Evolutionary conservation across 495 filamentous ascomycete genomes (phyloP), one percentile per base, ranked within the genome.

Genomic region (Delitschia confertaspora): DNA sequence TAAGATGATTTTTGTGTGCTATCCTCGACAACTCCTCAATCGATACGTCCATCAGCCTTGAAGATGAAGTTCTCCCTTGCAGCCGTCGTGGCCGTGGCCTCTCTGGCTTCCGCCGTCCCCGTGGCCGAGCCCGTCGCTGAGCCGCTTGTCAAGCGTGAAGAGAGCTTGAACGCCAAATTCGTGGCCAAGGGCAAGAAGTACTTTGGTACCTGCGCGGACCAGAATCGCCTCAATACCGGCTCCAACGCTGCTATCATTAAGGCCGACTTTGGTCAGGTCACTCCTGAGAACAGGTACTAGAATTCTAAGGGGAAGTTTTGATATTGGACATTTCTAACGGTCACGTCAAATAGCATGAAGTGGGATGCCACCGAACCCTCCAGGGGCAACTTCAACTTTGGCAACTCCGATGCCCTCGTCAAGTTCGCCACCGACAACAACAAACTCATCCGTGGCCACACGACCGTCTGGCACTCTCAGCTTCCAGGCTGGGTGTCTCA

Each of bases 391-490:
- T 80, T 74, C 69, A 73, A 60, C 49, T 75, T 72, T 50, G 61
- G 49, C 18, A 55, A 60, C 22, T 67, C 70, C 31, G 75, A 79
- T 60, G 68, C 66, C 60, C 69, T 78, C 10, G 75, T 78, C 55
- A 66, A 79, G 64, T 82, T 70, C 65, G 78, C 76, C 22, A 60
- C 53, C 3, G 50, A 60, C 27, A 73, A 76, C 62, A 68, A 68
- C 57, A 72, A 74, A 62, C 59, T 70, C 31, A 62, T 81, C 53
- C 75, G 79, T 51, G 75, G 79, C 21, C 78, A 80, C 63, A 80
- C 75, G 11, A 61, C 72, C 34, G 66, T 76, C 50, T 82, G 75
- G 76, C 70, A 80, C 65, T 75, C 74, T 30, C 76, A 82, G 64
- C 71, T 80, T 14, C 76, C 78, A 26, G 49, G 58, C 22, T 82